phyloP scores from a whole-genome alignment of 2,329 filamentous ascomycete genomes.

The Talaromyces sp. region DNA sequence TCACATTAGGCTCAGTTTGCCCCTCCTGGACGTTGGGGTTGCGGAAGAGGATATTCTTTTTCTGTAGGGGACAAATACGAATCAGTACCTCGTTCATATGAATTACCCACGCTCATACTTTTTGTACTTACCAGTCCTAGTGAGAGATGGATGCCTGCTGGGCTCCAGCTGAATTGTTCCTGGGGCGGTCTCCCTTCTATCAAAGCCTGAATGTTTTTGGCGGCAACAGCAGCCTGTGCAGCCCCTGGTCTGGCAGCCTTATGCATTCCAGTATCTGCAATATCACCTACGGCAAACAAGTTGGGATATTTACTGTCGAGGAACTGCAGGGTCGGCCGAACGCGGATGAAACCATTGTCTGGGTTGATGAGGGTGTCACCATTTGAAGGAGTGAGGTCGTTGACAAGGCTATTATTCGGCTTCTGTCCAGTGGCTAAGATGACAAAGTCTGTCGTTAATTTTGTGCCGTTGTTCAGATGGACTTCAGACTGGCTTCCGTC shows the following conservation, averaged over 20 bases:
- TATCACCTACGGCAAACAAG: slow-evolving; percentile 36
- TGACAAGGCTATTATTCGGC: slow-evolving; percentile 45
- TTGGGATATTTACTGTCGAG: slow-evolving; percentile 30
- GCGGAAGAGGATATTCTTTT: slow-evolving; percentile 37
- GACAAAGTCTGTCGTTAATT: slow-evolving; percentile 38
- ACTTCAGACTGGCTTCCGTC: slow-evolving; percentile 27
- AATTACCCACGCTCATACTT: neutral
- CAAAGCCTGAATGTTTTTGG: slow-evolving; percentile 33
- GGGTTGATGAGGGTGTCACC: slow-evolving; percentile 31
- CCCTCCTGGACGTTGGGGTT: slow-evolving; percentile 35
- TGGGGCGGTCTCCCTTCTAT: slow-evolving; percentile 28
- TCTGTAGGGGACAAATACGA: slow-evolving; percentile 22
- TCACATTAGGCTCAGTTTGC: slow-evolving; percentile 34
- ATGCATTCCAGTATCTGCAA: slow-evolving; percentile 35
- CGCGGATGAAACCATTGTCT: slow-evolving; percentile 33
- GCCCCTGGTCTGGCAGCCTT: slow-evolving; percentile 35
- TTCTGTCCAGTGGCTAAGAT: slow-evolving; percentile 49
- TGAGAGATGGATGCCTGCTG: slow-evolving; percentile 34
- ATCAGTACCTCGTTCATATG: neutral
- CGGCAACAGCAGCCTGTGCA: slow-evolving; percentile 31
- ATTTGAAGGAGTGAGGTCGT: slow-evolving; percentile 27
- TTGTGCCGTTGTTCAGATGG: slow-evolving; percentile 30
- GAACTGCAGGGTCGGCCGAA: slow-evolving; percentile 35
- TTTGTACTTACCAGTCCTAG: slow-evolving; percentile 32
- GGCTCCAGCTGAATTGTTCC: slow-evolving; percentile 28